These are phyloP conservation scores for Pythium volutum DNA, from an alignment of 352 stramenopile species.

Conservation along the genomic window DNA sequence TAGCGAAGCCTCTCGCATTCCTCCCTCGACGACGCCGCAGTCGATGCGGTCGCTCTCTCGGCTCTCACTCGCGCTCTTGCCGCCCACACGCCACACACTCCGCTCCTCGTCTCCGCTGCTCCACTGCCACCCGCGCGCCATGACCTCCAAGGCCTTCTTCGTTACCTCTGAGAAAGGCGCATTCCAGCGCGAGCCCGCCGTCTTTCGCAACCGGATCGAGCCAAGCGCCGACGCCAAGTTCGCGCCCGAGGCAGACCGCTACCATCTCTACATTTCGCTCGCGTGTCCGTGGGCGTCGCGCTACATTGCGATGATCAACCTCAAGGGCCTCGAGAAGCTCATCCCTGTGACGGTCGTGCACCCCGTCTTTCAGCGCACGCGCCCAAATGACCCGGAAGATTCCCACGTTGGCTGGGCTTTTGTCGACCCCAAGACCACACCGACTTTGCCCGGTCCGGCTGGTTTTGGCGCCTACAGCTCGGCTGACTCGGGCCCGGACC, in stretches of 20 bases:
- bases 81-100: not conserved
- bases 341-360: constrained; percentile 93
- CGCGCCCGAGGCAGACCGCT: constrained; percentile 54
- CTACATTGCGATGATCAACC: constrained; percentile 79
- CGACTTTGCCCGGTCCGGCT: constrained; percentile 58
- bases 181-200: constrained; percentile 70
- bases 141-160: constrained; percentile 67
- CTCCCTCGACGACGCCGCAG: not conserved
- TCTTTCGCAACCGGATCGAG: constrained; percentile 83
- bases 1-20: not conserved
- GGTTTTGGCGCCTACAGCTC: constrained; percentile 70
- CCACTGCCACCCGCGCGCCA: constrained; percentile 23
- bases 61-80: constrained; percentile 10
- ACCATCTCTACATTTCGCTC: constrained; percentile 96
- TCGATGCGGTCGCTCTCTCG: constrained; percentile 1
- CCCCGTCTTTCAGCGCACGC: constrained; percentile 76
- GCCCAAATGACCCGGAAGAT: constrained; percentile 67
- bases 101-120: constrained; percentile 3
- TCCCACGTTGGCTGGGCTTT: constrained; percentile 79
- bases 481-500: constrained; percentile 55
- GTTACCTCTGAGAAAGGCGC: constrained; percentile 62
- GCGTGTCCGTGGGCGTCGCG: constrained; percentile 91
- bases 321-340: constrained; percentile 95
- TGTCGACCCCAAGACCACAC: constrained; percentile 62
- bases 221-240: constrained; percentile 54